A percentile compares a stretch with the other conserved stretches of the same genome.
phyloP scores from a whole-genome alignment of 257 asterid genomes.

The Gentiana straminea region DNA sequence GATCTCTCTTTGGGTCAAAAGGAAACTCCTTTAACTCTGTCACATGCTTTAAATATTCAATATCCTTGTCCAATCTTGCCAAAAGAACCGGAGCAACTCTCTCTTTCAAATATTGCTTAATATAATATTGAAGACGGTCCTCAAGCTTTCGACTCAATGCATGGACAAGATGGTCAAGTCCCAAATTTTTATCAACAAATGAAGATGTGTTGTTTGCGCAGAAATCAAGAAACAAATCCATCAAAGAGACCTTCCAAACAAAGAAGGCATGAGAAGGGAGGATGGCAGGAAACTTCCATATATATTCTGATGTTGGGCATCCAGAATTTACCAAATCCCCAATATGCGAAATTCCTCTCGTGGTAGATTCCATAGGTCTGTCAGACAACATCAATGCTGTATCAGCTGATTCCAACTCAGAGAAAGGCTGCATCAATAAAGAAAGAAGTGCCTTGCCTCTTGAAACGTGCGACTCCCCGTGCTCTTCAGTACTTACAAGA shows the following conservation, averaged over 20 bases:
- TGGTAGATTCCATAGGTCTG: constrained; percentile 34
- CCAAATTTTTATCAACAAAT: constrained; percentile 70
- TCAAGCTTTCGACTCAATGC: constrained; percentile 52
- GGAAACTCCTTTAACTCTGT: constrained; percentile 36
- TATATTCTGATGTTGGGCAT: constrained; percentile 49
- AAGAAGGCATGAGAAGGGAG: constrained; percentile 51
- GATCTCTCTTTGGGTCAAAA: constrained; percentile 31
- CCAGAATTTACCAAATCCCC: constrained; percentile 61
- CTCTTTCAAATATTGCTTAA: constrained; percentile 67
- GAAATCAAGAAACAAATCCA: constrained; percentile 79
- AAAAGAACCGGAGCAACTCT: constrained; percentile 57
- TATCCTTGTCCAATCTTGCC: constrained; percentile 58
- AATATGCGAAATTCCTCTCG: constrained; percentile 45
- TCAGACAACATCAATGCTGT: constrained; percentile 38
- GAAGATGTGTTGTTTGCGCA: constrained; percentile 60
- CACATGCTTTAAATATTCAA: constrained; percentile 39
- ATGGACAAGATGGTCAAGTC: constrained; percentile 82
- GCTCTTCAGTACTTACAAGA: constrained; percentile 45
- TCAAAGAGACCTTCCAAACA: constrained; percentile 77
- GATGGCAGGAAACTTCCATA: constrained; percentile 74
- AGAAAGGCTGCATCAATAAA: constrained; percentile 57
- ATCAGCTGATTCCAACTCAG: constrained; percentile 79
- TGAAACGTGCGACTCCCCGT: constrained; percentile 39
- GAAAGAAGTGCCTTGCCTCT: constrained; percentile 63
- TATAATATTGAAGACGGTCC: constrained; percentile 57